phyloP scores from a whole-genome alignment of 2,329 filamentous ascomycete genomes.

The Xylariaceae sp. region DNA sequence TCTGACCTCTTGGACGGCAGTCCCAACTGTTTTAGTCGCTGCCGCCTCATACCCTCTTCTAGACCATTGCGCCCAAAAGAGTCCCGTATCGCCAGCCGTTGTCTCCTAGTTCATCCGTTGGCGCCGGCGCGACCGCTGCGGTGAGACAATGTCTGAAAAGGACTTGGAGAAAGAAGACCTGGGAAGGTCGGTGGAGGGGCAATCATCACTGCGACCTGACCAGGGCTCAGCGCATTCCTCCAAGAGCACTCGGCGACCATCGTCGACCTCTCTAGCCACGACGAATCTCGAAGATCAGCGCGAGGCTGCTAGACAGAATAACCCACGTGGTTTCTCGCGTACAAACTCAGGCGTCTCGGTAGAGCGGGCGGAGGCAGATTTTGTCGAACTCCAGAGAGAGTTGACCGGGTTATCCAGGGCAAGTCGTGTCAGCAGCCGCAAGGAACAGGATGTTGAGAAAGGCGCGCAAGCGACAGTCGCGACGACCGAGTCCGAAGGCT shows the following conservation, averaged over 20 bases:
- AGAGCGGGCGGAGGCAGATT: constrained; percentile 69
- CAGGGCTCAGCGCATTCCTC: constrained; percentile 9
- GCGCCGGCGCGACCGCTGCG: background rate
- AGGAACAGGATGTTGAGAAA: constrained; percentile 59
- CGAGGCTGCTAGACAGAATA: constrained; percentile 47
- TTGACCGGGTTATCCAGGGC: constrained; percentile 59
- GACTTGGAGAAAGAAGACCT: constrained; percentile 11
- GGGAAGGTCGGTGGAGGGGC: background rate
- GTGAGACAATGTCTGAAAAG: constrained; percentile 11
- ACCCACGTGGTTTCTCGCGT: constrained; percentile 52
- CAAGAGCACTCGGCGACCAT: constrained; percentile 25
- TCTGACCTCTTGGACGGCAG: background rate
- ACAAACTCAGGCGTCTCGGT: constrained; percentile 61
- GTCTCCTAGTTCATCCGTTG: background rate
- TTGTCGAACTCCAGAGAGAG: constrained; percentile 66
- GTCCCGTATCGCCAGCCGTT: background rate
- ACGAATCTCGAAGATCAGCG: constrained; percentile 42
- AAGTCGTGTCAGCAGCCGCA: constrained; percentile 43
- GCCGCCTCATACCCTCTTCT: background rate
- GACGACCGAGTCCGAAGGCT: constrained; percentile 47
- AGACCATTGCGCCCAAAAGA: background rate
- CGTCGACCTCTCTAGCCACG: constrained; percentile 28
- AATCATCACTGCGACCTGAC: constrained; percentile 1
- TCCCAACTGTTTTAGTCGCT: background rate
- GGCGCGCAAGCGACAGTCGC: constrained; percentile 42